Evolutionary conservation across 2,329 filamentous ascomycete genomes (phyloP).

Genomic region (Alternaria consortialis): DNA sequence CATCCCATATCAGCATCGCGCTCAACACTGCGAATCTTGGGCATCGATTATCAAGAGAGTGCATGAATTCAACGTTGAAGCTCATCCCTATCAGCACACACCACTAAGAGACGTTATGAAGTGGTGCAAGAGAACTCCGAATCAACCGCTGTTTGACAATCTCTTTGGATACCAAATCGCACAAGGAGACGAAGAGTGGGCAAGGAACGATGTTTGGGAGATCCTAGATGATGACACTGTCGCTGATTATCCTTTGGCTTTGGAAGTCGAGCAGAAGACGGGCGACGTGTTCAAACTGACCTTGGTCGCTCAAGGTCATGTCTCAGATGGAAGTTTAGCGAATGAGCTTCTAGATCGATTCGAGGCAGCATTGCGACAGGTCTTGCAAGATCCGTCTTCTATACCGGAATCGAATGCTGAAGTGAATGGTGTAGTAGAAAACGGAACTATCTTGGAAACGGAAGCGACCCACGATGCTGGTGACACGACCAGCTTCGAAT

Average conservation of each 20-base stretch:
- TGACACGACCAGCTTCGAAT: slow-evolving; percentile 58
- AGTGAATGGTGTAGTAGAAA: not conserved
- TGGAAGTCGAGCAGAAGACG: slow-evolving; percentile 71
- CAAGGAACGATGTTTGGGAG: slow-evolving; percentile 62
- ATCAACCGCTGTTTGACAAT: slow-evolving; percentile 72
- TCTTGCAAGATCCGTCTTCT: slow-evolving; percentile 46
- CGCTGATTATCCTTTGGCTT: slow-evolving; percentile 78
- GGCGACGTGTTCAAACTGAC: slow-evolving; percentile 63
- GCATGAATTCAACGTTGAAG: slow-evolving; percentile 74
- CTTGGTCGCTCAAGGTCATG: slow-evolving; percentile 65
- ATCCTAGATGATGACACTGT: slow-evolving; percentile 51
- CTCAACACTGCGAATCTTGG: slow-evolving; percentile 63
- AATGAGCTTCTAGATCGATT: slow-evolving; percentile 56
- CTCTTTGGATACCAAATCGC: slow-evolving; percentile 81
- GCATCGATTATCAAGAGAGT: slow-evolving; percentile 67
- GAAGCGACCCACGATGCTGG: not conserved
- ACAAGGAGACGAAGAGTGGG: slow-evolving; percentile 30
- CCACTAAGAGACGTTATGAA: slow-evolving; percentile 82
- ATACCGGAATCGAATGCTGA: slow-evolving; percentile 19
- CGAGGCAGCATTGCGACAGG: slow-evolving; percentile 49
- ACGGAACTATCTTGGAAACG: not conserved
- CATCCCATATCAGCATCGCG: slow-evolving; percentile 71
- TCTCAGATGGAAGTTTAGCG: slow-evolving; percentile 50
- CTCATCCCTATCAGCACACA: slow-evolving; percentile 79
- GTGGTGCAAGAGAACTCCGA: slow-evolving; percentile 69